Percentiles rank a stretch among this genome's conserved stretches.
These are phyloP conservation scores for Populus pruinosa DNA, from an alignment of 345 rosid genomes.

Conservation along the genomic window DNA sequence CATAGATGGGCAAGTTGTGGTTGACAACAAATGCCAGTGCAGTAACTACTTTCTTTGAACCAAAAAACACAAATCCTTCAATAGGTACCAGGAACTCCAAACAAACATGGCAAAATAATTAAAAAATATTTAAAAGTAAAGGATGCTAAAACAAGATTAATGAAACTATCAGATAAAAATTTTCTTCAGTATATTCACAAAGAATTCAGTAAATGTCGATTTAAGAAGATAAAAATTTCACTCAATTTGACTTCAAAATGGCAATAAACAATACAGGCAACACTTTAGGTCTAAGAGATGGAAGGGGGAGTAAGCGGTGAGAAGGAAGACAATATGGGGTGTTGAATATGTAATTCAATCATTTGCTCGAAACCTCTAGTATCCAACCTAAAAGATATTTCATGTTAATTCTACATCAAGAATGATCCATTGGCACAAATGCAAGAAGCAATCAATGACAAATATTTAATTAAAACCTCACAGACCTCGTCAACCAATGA, in stretches of 20 bases:
- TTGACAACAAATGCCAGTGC: background rate
- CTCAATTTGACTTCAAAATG: too few species aligned
- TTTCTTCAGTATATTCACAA: background rate
- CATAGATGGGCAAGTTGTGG: background rate
- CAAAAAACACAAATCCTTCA: background rate
- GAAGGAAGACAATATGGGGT: background rate
- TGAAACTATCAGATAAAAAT: background rate
- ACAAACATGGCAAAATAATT: background rate
- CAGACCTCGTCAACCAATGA: conserved; percentile 91
- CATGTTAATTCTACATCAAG: background rate
- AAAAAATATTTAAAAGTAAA: background rate
- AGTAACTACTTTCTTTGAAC: background rate
- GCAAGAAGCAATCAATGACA: background rate
- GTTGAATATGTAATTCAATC: background rate
- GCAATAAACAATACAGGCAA: background rate
- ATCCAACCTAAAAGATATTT: background rate
- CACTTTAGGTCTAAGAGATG: background rate
- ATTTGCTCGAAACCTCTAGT: background rate
- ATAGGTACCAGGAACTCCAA: background rate
- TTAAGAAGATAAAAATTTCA: too few species aligned
- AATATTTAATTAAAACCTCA: background rate
- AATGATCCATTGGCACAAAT: background rate
- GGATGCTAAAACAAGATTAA: background rate
- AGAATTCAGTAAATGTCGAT: background rate
- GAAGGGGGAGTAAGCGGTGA: background rate